These are phyloP conservation scores for Penicillium sclerotigenum DNA, from an alignment of 2,329 filamentous ascomycete species.

Conservation along the genomic window DNA sequence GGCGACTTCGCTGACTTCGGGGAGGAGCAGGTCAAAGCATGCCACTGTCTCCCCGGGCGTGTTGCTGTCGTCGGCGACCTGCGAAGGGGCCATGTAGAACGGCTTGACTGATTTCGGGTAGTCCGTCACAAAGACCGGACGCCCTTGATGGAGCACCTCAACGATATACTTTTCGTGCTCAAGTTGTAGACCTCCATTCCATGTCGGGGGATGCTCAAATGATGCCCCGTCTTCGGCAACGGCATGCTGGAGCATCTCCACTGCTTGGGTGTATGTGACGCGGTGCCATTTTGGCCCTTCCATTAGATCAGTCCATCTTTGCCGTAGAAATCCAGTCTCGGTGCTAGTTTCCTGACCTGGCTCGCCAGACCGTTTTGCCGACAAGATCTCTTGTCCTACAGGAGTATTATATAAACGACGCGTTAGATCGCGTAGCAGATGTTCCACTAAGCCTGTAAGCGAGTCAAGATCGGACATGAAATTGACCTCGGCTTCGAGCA, in stretches of 20 bases:
- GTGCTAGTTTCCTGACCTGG: slow-evolving; percentile 39
- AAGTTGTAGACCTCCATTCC: slow-evolving; percentile 73
- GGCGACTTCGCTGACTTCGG: slow-evolving; percentile 79
- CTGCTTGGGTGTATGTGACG: slow-evolving; percentile 77
- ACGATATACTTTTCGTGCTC: slow-evolving; percentile 93
- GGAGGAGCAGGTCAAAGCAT: slow-evolving; percentile 86
- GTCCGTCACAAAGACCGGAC: slow-evolving; percentile 85
- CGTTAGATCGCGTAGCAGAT: slow-evolving; percentile 64
- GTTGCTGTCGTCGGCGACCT: slow-evolving; percentile 10
- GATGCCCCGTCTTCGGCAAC: slow-evolving; percentile 46
- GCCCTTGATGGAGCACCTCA: slow-evolving; percentile 57
- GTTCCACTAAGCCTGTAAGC: slow-evolving; percentile 77
- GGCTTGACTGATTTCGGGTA: slow-evolving; percentile 89
- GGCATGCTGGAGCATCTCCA: slow-evolving; percentile 63
- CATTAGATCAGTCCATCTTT: slow-evolving; percentile 70
- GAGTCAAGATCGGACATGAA: slow-evolving; percentile 68
- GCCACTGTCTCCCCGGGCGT: slow-evolving; percentile 61
- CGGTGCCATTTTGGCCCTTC: slow-evolving; percentile 63
- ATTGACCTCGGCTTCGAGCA: slow-evolving; percentile 89
- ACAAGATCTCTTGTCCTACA: slow-evolving; percentile 56
- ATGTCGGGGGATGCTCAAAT: slow-evolving; percentile 68
- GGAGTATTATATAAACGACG: slow-evolving; percentile 49
- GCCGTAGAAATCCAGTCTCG: slow-evolving; percentile 49
- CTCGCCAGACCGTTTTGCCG: slow-evolving; percentile 42
- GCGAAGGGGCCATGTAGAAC: slow-evolving; percentile 75